Evolutionary conservation across 208 protist genomes (phyloP).

Genomic region (Leishmania mexicana): DNA sequence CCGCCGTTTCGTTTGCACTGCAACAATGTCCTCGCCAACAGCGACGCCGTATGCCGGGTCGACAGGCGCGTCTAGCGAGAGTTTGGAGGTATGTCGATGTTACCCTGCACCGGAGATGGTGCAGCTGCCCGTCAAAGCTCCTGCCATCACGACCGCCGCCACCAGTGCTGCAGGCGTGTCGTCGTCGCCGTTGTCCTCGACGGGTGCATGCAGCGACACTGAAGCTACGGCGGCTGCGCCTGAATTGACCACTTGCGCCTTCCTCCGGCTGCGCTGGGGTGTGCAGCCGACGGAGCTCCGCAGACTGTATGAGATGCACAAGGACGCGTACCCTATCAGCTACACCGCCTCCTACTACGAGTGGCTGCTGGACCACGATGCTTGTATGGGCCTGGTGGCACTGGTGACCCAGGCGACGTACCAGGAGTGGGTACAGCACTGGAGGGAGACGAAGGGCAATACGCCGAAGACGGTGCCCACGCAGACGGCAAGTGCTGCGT

Average conservation of each 20-base stretch:
- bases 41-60: neutral
- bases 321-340: conserved; percentile 55
- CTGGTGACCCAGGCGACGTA: conserved; percentile 37
- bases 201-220: neutral
- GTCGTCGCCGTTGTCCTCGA: neutral
- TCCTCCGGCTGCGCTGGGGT: conserved; percentile 70
- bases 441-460: neutral
- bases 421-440: neutral
- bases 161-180: neutral
- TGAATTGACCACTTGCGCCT: neutral
- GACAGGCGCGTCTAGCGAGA: neutral
- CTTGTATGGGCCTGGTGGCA: conserved; percentile 49
- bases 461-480: neutral
- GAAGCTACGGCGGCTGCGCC: neutral
- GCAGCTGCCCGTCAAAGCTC: neutral
- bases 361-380: conserved; percentile 42
- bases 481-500: neutral
- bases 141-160: neutral
- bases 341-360: conserved; percentile 65
- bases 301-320: conserved; percentile 52
- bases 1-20: conserved; percentile 1
- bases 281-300: conserved; percentile 44
- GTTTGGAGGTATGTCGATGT: conserved; percentile 9
- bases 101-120: conserved; percentile 26
- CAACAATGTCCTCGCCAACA: neutral